Base-by-base conservation (phyloP, 306 rosid genomes). In the Cucurbita maxima region DNA sequence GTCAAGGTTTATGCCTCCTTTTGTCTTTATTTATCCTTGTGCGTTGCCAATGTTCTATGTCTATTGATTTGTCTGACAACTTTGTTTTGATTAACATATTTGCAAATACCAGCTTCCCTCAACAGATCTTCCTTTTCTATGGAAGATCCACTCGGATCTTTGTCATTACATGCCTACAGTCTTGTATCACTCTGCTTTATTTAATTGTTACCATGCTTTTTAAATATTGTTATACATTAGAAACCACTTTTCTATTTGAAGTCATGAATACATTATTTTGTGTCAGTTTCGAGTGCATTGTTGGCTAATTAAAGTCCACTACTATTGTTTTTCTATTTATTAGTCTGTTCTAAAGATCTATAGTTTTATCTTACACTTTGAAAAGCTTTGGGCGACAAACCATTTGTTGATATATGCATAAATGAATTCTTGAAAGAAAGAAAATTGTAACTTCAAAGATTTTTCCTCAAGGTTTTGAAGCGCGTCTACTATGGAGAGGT, bases 81-180 rank as follows among this genome's bases (percentile, higher is more conserved):
- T 68, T 22, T 68, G 73, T 68, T 68, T 25, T 47, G 18, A 47
- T 69, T 47, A 50, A 69, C 74, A 69, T 48, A 50, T 69, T 69
- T 69, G 43, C 22, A 22, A 48, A 44, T 2, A 20, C 0, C 40
- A 45, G 34, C 20, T 67, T 22, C 73, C n/a, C 5, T 69, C 14
- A 48, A 48, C 74, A 48, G 15, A 25, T 69, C 58, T 69, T 25
- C 74, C 58, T 69, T 48, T 45, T 9, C 8, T 22, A 25, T 48
- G 48, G 74, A 20, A 25, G 4, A 69, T 69, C 73, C 73, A 67
- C 57, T 69, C 45, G 25, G 4, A 68, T 44, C 56, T 68, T 68
- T 68, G 56, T 68, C 56, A 47, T 20, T 20, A 68, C 12, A 13
- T 47, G 6, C 56, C 47, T 48, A 9, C 72, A 66, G 11, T 66